Conservation (phyloP, 805 yeast genomes). For the Wickerhamomyces silvicola region DNA sequence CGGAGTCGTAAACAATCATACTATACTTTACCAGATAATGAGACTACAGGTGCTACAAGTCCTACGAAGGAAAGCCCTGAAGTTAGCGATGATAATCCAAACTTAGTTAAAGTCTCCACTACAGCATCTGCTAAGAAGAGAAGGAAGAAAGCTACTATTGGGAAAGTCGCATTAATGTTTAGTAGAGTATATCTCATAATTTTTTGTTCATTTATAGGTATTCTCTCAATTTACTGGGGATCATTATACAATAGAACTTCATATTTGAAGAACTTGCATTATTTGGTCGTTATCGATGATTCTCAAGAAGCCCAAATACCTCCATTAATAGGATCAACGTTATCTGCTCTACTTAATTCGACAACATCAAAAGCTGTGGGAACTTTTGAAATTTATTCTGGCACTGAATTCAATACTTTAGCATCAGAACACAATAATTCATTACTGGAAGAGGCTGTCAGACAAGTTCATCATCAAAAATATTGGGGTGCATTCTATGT, state of each 20-base stretch:
- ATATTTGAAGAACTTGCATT: constrained; percentile 16
- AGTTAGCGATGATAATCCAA: too few species aligned
- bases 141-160: constrained; percentile 5
- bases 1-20: too few species aligned
- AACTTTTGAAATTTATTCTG: constrained; percentile 22
- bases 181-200: constrained; percentile 16
- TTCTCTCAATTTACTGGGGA: constrained; percentile 28
- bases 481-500: constrained; percentile 61
- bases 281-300: constrained; percentile 23
- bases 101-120: too few species aligned
- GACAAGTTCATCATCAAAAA: constrained; percentile 41
- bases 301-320: constrained; percentile 8
- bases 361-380: constrained; percentile 13
- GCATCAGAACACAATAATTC: constrained; percentile 14
- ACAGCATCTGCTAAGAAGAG: too few species aligned
- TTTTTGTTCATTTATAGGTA: constrained; percentile 16
- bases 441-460: constrained; percentile 29
- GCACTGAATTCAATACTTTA: constrained; percentile 16
- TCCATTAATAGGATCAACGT: constrained; percentile 15
- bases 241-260: constrained; percentile 19
- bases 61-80: too few species aligned
- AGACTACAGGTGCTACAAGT: too few species aligned
- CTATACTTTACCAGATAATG: too few species aligned
- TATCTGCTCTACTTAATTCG: constrained; percentile 2
- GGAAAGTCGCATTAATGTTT: constrained; percentile 12